phyloP scores from a whole-genome alignment of 306 rosid species.

The Pueraria montana region DNA sequence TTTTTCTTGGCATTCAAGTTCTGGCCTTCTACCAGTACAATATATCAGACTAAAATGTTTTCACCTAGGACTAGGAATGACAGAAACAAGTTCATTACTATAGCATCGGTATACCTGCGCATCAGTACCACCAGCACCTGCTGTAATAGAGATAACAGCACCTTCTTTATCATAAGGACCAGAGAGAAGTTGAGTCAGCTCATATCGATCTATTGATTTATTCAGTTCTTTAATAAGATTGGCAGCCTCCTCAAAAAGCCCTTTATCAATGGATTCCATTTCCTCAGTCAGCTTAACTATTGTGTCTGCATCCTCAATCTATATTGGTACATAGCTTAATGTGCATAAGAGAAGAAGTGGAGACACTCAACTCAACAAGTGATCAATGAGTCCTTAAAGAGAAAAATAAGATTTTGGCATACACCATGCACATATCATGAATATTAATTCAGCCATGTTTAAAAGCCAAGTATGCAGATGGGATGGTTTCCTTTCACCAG shows the following conservation, averaged over 20 bases:
- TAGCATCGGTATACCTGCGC: conserved; percentile 78
- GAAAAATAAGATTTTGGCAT: not conserved
- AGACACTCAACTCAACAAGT: not conserved
- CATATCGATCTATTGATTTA: conserved; percentile 85
- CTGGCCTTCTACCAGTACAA: conserved; percentile 16
- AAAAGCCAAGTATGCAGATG: conserved; percentile 22
- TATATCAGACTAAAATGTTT: not conserved
- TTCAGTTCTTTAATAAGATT: conserved; percentile 77
- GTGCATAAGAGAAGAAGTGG: conserved; percentile 11
- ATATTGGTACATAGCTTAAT: conserved; percentile 12
- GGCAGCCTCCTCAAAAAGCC: conserved; percentile 90
- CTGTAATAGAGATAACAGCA: conserved; percentile 82
- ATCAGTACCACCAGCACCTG: conserved; percentile 99
- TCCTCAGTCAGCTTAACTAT: conserved; percentile 89
- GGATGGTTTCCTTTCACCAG: not conserved
- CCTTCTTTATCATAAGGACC: conserved; percentile 98
- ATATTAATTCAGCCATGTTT: conserved; percentile 1
- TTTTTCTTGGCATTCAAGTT: conserved; percentile 27
- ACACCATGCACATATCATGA: conserved; percentile 7
- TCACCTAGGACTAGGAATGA: conserved; percentile 32
- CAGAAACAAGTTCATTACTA: conserved; percentile 20
- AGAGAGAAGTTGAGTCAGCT: conserved; percentile 94
- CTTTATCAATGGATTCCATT: conserved; percentile 83
- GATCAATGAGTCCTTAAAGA: not conserved
- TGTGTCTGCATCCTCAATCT: conserved; percentile 90